phyloP scores from a whole-genome alignment of 495 filamentous ascomycete genomes.

The Pseudoneurospora amorphoporcata region DNA sequence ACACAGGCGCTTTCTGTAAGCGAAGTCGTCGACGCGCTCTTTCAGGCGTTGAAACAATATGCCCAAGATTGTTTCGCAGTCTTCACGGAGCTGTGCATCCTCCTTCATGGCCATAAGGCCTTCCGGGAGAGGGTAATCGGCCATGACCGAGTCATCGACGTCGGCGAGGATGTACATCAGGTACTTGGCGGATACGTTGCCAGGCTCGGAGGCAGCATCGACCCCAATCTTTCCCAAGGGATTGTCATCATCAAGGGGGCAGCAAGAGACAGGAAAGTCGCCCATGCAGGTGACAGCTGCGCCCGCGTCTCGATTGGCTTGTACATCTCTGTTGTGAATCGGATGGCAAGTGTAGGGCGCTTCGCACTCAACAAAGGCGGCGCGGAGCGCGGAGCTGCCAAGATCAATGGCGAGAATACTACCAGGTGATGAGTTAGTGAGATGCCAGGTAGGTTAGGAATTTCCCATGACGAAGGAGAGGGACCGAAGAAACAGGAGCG shows the following conservation, averaged over 20 bases:
- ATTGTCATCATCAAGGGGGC: neutral
- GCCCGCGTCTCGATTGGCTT: neutral
- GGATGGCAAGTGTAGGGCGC: neutral
- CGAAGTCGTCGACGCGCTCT: neutral
- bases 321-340: neutral
- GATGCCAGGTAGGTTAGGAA: neutral
- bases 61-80: neutral
- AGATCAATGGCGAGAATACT: neutral
- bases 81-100: neutral
- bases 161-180: conserved; percentile 5
- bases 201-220: neutral
- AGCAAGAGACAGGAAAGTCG: conserved; percentile 2
- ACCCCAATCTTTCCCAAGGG: neutral
- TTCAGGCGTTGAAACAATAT: neutral
- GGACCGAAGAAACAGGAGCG: neutral
- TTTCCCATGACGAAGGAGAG: neutral
- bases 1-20: neutral
- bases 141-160: neutral
- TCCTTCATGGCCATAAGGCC: neutral
- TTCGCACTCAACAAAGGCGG: neutral
- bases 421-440: neutral
- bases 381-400: neutral
- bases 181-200: conserved; percentile 2
- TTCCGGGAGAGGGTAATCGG: neutral
- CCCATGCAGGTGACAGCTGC: neutral